These are phyloP conservation scores for Zymoseptoria brevis DNA, from an alignment of 2,329 filamentous ascomycete genomes.

Conservation along the genomic window DNA sequence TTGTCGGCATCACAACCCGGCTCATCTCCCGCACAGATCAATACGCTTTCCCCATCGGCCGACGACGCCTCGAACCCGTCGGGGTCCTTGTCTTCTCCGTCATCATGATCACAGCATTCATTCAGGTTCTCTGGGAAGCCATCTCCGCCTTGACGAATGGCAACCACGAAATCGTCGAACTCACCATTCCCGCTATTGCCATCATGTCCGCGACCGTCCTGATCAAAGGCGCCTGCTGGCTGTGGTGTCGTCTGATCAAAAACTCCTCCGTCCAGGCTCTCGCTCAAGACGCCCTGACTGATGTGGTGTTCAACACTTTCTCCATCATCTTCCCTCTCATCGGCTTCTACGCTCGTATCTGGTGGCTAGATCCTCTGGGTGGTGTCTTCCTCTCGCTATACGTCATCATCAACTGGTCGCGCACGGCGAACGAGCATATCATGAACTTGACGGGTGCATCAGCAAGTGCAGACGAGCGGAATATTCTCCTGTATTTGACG, in stretches of 20 bases:
- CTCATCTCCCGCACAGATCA: constrained; percentile 67
- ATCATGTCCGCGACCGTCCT: constrained; percentile 78
- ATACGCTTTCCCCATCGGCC: constrained; percentile 70
- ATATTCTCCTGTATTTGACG: constrained; percentile 78
- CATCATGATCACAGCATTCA: constrained; percentile 80
- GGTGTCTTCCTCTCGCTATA: constrained; percentile 69
- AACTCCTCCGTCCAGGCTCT: constrained; percentile 81
- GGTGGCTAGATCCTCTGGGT: constrained; percentile 78
- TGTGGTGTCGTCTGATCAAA: constrained; percentile 79
- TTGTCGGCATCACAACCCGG: constrained; percentile 70
- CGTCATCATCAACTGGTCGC: constrained; percentile 72
- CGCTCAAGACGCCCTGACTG: constrained; percentile 58
- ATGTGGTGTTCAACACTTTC: constrained; percentile 85
- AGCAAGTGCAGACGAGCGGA: constrained; percentile 71
- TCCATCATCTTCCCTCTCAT: constrained; percentile 79
- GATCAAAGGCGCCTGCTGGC: constrained; percentile 74
- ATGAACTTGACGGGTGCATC: constrained; percentile 72
- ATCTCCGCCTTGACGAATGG: constrained; percentile 52
- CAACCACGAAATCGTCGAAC: constrained; percentile 62
- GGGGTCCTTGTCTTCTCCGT: constrained; percentile 75
- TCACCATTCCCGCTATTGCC: constrained; percentile 62
- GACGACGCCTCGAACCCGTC: constrained; percentile 67
- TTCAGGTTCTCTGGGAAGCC: constrained; percentile 67
- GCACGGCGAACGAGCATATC: constrained; percentile 67
- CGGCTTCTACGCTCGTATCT: constrained; percentile 66